These are phyloP conservation scores for Yamadazyma akitaensis DNA, from an alignment of 805 yeast species.

Conservation along the genomic window DNA sequence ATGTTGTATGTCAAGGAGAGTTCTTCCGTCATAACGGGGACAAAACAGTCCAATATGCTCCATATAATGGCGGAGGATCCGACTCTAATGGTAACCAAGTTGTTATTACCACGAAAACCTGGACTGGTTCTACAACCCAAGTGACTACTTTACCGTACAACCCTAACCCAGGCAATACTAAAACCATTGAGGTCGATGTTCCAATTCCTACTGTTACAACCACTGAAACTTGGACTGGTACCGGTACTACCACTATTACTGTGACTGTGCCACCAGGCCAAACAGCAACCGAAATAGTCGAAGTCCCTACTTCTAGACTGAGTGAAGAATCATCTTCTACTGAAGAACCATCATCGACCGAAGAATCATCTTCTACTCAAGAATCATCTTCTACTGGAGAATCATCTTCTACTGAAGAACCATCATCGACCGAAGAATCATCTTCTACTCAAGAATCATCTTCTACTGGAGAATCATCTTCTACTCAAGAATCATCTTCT, in stretches of 20 bases:
- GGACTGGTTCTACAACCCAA: conserved; percentile 18
- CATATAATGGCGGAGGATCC: conserved; percentile 4
- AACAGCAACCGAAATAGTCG: conserved; percentile 18
- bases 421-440: too few species aligned
- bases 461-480: too few species aligned
- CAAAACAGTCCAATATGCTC: neutral
- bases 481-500: too few species aligned
- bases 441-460: too few species aligned
- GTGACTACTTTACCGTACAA: conserved; percentile 17
- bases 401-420: too few species aligned
- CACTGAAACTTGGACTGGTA: conserved; percentile 15
- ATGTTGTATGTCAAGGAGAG: conserved; percentile 11
- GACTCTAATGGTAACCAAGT: conserved; percentile 16
- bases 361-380: too few species aligned
- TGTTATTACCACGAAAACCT: conserved; percentile 17
- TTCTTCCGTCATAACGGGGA: neutral
- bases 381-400: too few species aligned
- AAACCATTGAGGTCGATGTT: conserved; percentile 21
- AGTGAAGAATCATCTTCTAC: too few species aligned
- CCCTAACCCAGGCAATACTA: conserved; percentile 17
- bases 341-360: too few species aligned
- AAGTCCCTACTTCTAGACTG: too few species aligned
- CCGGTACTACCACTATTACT: conserved; percentile 14
- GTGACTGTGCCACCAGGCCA: conserved; percentile 16
- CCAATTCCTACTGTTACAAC: conserved; percentile 18